phyloP scores from a whole-genome alignment of 106 monocot species.

The Gastrodia elata region DNA sequence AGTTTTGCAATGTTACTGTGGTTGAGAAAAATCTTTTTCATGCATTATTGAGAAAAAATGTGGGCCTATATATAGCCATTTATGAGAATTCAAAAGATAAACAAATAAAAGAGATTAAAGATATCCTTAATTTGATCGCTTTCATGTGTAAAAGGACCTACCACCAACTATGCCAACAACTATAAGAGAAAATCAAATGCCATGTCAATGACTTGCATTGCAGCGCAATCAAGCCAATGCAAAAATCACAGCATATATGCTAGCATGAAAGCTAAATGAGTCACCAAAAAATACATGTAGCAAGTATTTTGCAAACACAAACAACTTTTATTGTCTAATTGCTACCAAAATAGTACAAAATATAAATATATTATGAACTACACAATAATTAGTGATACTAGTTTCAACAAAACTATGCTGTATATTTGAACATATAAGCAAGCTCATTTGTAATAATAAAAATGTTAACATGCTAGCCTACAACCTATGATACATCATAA shows the following conservation, averaged over 20 bases:
- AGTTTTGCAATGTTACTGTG: neutral
- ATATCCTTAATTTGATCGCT: neutral
- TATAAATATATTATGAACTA: neutral
- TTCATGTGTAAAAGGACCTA: neutral
- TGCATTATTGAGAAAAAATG: neutral
- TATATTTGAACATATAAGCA: neutral
- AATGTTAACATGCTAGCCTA: neutral
- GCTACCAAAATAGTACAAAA: neutral
- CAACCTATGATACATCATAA: neutral
- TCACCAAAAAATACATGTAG: neutral
- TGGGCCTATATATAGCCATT: neutral
- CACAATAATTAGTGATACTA: neutral
- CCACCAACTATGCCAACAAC: neutral
- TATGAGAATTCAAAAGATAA: neutral
- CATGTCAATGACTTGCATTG: neutral
- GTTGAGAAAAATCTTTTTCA: neutral
- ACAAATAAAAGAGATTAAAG: neutral
- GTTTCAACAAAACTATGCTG: neutral
- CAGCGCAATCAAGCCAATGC: neutral
- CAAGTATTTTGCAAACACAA: neutral
- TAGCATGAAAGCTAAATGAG: neutral
- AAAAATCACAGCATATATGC: neutral
- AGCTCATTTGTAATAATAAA: neutral
- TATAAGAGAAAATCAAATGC: neutral
- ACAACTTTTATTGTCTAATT: neutral